Conservation (phyloP, 331 rosid species). For the Phaseolus coccineus region DNA sequence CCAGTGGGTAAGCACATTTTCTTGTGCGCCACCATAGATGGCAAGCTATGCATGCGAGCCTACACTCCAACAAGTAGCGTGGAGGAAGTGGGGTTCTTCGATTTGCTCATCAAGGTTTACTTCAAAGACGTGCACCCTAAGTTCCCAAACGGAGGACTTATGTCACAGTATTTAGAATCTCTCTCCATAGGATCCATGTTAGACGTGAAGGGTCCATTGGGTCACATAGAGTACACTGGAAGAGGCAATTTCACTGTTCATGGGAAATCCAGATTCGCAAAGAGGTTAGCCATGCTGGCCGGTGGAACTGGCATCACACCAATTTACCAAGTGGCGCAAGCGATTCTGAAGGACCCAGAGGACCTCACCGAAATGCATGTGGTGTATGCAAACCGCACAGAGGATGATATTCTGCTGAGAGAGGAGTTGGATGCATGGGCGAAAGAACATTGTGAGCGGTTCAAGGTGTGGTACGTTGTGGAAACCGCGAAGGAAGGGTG, state of each 20-base stretch:
- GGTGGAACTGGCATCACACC: slow-evolving; percentile 98
- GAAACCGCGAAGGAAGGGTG: slow-evolving; percentile 65
- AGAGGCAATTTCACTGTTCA: slow-evolving; percentile 67
- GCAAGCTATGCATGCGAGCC: slow-evolving; percentile 84
- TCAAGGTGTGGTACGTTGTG: slow-evolving; percentile 87
- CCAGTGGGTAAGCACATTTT: slow-evolving; percentile 87
- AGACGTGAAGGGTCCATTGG: slow-evolving; percentile 89
- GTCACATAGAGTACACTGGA: slow-evolving; percentile 81
- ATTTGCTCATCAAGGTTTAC: slow-evolving; percentile 76
- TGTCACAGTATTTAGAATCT: slow-evolving; percentile 77
- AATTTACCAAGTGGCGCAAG: slow-evolving; percentile 76
- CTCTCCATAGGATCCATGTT: slow-evolving; percentile 55
- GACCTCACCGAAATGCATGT: slow-evolving; percentile 81
- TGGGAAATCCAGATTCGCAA: slow-evolving; percentile 64
- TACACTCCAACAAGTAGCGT: slow-evolving; percentile 75
- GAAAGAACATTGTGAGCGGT: slow-evolving; percentile 46
- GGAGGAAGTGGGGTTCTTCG: slow-evolving; percentile 74
- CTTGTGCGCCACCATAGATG: slow-evolving; percentile 63
- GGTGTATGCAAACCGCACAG: slow-evolving; percentile 84
- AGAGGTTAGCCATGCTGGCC: slow-evolving; percentile 71
- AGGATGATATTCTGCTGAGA: slow-evolving; percentile 75
- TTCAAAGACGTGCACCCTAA: slow-evolving; percentile 73
- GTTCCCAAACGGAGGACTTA: slow-evolving; percentile 82
- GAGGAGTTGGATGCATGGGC: slow-evolving; percentile 83
- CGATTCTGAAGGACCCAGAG: slow-evolving; percentile 70